phyloP scores from a whole-genome alignment of 1,284 basidiomycete genomes.

The Tilletia walkeri region DNA sequence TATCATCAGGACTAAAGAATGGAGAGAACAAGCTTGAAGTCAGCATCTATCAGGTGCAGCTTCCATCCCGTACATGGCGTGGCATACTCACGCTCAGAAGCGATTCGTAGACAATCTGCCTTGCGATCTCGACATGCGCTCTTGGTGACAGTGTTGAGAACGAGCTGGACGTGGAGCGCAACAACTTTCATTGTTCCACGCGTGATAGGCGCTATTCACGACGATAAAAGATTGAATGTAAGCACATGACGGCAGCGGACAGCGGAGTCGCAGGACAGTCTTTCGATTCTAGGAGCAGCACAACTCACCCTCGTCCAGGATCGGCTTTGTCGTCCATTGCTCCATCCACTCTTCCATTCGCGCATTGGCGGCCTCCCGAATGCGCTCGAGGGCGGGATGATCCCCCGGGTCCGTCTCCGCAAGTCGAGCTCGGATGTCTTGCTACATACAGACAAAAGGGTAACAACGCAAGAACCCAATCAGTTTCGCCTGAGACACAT shows the following conservation, averaged over 20 bases:
- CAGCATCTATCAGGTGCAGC: neutral
- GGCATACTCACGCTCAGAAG: neutral
- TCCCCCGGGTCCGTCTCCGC: neutral
- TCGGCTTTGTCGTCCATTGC: neutral
- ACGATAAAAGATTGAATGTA: no score
- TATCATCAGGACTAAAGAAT: neutral
- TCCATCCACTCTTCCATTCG: neutral
- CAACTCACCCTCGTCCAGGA: neutral
- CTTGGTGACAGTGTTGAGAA: conserved; percentile 5
- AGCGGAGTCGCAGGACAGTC: no score
- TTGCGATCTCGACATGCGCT: neutral
- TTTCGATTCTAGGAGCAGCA: neutral
- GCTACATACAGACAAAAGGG: neutral
- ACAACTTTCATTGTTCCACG: neutral
- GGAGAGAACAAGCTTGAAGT: neutral
- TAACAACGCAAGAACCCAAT: no score
- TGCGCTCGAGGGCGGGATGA: neutral
- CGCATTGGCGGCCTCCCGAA: neutral
- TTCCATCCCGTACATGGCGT: neutral
- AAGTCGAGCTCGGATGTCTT: neutral
- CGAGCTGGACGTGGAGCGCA: neutral
- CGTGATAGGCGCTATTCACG: neutral
- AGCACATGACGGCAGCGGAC: no score
- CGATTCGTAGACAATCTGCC: neutral
- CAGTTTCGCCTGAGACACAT: neutral